A percentile compares a stretch with the other conserved stretches of the same genome.
Evolutionary conservation across 495 filamentous ascomycete species (phyloP).

Genomic region (Terfezia boudieri): DNA sequence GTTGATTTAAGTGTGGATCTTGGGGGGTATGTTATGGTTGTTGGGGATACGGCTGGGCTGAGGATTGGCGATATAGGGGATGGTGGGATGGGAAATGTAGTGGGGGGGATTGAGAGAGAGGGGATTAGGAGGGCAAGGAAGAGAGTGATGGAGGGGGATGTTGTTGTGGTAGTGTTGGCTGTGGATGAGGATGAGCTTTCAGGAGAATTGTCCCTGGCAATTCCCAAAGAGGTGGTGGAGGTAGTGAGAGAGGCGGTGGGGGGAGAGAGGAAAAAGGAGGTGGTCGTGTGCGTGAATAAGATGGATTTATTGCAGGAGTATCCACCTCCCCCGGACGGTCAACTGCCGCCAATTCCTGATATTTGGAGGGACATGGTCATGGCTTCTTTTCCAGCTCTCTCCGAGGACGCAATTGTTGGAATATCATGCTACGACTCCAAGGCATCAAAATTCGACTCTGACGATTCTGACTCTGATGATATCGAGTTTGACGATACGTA

Average conservation of each 20-base stretch:
- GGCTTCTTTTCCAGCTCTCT: too few species aligned
- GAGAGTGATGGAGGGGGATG: constrained; percentile 61
- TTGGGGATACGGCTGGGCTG: constrained; percentile 86
- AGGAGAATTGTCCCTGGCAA: constrained; percentile 4
- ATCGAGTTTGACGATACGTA: too few species aligned
- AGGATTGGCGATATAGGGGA: constrained; percentile 21
- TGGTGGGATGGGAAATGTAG: constrained; percentile 5
- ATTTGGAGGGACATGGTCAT: too few species aligned
- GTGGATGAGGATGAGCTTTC: constrained; percentile 28
- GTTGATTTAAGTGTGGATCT: constrained; percentile 84
- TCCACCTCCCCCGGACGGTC: too few species aligned
- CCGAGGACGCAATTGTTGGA: too few species aligned
- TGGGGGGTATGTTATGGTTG: constrained; percentile 63
- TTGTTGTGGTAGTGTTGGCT: constrained; percentile 61
- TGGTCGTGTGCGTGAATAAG: constrained; percentile 31
- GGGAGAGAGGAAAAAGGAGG: constrained; percentile 19
- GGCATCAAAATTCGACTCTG: too few species aligned
- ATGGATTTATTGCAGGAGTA: background rate
- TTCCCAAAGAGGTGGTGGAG: constrained; percentile 9
- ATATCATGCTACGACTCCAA: too few species aligned
- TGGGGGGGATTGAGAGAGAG: constrained; percentile 45
- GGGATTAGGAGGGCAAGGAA: constrained; percentile 72
- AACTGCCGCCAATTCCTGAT: too few species aligned
- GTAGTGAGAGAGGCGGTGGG: background rate
- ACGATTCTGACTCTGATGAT: too few species aligned